Base-by-base conservation (phyloP, 176 grass and related monocot genomes). In the Dendrocalamus sinicus region DNA sequence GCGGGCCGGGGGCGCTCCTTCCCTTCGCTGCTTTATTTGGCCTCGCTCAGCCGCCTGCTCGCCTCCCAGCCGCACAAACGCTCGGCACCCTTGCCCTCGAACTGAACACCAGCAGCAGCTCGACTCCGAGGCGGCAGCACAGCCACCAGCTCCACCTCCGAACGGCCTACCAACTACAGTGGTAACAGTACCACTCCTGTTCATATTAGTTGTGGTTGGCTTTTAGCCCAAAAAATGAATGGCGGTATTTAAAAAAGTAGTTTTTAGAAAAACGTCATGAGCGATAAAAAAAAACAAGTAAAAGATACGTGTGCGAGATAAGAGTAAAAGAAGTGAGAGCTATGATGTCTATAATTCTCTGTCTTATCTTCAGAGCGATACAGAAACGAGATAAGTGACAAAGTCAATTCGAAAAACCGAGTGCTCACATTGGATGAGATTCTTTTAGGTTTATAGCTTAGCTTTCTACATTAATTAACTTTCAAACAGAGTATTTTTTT, bases 61-160 rank as follows among this genome's bases (percentile, higher is more conserved):
- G 76, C 82, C 88, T 89, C 93, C 86, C 88, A 92, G 88, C 93
- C 93, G 89, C 92, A 94, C 70, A 91, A 91, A 81, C 17, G 48
- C 15, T 47, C 19, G 43, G 35, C 15, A 61, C 67, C 90, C 45
- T 74, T 57, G 72, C 86, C 74, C 70, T 76, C 76, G 45, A 83
- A 75, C 86, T 39, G 58, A 63, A 40, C 81, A 70, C 37, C 75
- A 37, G 15, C 44, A 26, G 15, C 70, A 61, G 72, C 28, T 50
- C 79, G 57, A 64, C 68, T 83, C 80, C 35, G 37, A 72, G 52
- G 73, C 32, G 41, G 63, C 48, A 55, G 51, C 67, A 6, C 58
- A 68, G 70, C 89, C 76, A 78, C 89, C 69, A 54, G 22, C 89
- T 87, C 68, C 37, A 20, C 48, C 77, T 52, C 30, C 9, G 15